Evolutionary conservation across 2,329 filamentous ascomycete genomes (phyloP).

Genomic region (Sarocladium kiliense): DNA sequence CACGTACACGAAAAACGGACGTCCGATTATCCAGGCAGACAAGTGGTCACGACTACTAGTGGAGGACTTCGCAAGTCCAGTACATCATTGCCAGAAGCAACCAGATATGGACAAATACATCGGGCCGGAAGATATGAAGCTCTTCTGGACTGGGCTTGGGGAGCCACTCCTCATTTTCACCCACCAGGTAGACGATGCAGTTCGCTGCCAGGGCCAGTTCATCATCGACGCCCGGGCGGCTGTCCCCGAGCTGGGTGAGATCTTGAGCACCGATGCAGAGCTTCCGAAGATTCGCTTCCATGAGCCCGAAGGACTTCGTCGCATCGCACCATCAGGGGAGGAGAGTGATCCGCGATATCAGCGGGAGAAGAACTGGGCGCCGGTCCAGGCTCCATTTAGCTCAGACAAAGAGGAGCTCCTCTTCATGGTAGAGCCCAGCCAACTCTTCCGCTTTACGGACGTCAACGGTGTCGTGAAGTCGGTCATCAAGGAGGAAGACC

Average conservation of each 20-base stretch:
- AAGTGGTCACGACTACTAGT: slow-evolving; percentile 7
- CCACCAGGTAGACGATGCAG: slow-evolving; percentile 6
- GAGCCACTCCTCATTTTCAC: slow-evolving; percentile 10
- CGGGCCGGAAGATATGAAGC: slow-evolving; percentile 11
- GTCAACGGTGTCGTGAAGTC: not conserved
- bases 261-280: not conserved
- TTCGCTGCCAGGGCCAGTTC: slow-evolving; percentile 10
- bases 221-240: slow-evolving; percentile 8
- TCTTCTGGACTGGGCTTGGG: slow-evolving; percentile 4
- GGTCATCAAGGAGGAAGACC: not conserved
- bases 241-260: slow-evolving; percentile 6
- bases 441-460: slow-evolving; percentile 1
- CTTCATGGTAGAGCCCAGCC: slow-evolving; percentile 10
- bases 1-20: not conserved
- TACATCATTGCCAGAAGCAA: slow-evolving; percentile 9
- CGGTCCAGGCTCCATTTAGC: slow-evolving; percentile 4
- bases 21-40: not conserved
- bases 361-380: slow-evolving; percentile 12
- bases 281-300: slow-evolving; percentile 3
- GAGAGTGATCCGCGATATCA: slow-evolving; percentile 6
- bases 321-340: not conserved
- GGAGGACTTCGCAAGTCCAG: slow-evolving; percentile 3
- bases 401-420: not conserved
- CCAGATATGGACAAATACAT: slow-evolving; percentile 12
- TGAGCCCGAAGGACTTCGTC: slow-evolving; percentile 1